Evolutionary conservation across 2,329 filamentous ascomycete species (phyloP).

Genomic region (Didymella keratinophila): DNA sequence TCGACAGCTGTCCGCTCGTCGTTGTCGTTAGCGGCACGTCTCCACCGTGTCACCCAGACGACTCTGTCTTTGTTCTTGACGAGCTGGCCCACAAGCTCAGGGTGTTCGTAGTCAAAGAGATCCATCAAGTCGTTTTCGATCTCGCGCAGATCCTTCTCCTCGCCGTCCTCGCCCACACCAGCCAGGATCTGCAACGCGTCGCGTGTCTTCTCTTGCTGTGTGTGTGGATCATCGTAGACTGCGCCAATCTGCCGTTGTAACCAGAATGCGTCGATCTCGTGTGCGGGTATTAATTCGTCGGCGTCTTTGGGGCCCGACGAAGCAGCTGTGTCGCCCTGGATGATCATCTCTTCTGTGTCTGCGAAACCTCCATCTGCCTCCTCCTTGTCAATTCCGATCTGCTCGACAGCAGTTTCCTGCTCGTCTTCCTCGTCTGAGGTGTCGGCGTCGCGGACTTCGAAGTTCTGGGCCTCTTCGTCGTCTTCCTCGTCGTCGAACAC

Average conservation of each 20-base stretch:
- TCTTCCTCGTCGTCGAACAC: constrained; percentile 92
- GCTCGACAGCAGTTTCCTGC: constrained; percentile 68
- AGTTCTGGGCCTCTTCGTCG: constrained; percentile 77
- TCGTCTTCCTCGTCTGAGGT: constrained; percentile 79
- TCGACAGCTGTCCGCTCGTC: constrained; percentile 78
- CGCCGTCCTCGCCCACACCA: constrained; percentile 76
- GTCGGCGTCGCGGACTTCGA: constrained; percentile 86
- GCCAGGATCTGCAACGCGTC: constrained; percentile 84
- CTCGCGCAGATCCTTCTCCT: constrained; percentile 86
- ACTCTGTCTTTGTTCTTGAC: constrained; percentile 93
- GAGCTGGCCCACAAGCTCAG: constrained; percentile 88
- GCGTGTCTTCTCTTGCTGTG: constrained; percentile 90
- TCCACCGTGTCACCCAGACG: constrained; percentile 91
- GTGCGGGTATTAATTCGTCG: constrained; percentile 73
- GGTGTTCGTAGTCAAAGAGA: constrained; percentile 95
- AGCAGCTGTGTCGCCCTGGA: constrained; percentile 70
- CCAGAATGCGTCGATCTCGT: constrained; percentile 98
- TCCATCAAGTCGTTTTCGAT: constrained; percentile 99
- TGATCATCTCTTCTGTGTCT: constrained; percentile 78
- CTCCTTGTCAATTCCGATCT: constrained; percentile 59
- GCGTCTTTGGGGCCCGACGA: constrained; percentile 48
- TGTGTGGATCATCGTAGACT: constrained; percentile 89
- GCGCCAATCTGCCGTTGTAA: constrained; percentile 89
- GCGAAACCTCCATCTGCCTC: constrained; percentile 61
- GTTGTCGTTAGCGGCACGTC: constrained; percentile 80